Evolutionary conservation across 768 basidiomycete genomes (phyloP).

Genomic region (Leccinum fibrillosum): DNA sequence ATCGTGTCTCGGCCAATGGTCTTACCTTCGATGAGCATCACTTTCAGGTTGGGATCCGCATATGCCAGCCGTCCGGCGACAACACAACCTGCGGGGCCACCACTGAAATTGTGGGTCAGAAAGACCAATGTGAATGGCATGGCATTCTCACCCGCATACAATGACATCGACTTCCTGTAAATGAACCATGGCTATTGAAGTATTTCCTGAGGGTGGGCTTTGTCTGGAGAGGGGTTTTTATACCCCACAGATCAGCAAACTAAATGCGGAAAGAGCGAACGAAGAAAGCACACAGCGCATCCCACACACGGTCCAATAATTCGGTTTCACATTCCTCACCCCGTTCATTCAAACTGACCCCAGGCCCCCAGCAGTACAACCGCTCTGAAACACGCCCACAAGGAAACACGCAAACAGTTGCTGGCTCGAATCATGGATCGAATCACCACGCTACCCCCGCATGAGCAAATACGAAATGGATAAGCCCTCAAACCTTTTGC

Average conservation of each 20-base stretch:
- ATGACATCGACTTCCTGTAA: conserved; percentile 74
- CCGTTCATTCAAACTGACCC: not conserved
- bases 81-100: conserved; percentile 66
- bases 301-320: not conserved
- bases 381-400: not conserved
- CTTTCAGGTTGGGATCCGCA: conserved; percentile 68
- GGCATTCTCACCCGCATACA: conserved; percentile 47
- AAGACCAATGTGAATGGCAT: not conserved
- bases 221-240: conserved; percentile 8
- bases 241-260: conserved; percentile 7
- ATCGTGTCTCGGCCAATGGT: not conserved
- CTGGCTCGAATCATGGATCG: not conserved
- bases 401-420: not conserved
- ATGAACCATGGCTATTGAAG: conserved; percentile 38
- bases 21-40: conserved; percentile 71
- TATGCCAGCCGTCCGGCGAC: conserved; percentile 68
- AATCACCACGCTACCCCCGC: not conserved
- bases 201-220: not conserved
- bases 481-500: not conserved
- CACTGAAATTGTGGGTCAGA: conserved; percentile 30
- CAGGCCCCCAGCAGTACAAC: not conserved
- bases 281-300: not conserved
- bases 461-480: not conserved
- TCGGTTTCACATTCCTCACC: not conserved
- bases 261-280: conserved; percentile 1